These are phyloP conservation scores for Aegle marmelos DNA, from an alignment of 345 rosid species.

Conservation along the genomic window DNA sequence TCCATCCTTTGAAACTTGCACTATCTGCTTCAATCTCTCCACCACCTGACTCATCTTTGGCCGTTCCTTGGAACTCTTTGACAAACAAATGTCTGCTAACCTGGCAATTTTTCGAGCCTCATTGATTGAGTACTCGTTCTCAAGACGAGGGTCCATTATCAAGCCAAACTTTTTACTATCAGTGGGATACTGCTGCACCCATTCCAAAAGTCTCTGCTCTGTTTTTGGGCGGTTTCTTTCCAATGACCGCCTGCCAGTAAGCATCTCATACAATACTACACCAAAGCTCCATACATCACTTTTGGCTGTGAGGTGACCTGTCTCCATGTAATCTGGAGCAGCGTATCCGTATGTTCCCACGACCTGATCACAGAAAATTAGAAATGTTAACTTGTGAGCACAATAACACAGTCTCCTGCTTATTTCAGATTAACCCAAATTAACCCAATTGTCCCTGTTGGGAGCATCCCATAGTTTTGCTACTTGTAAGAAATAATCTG, in stretches of 20 bases:
- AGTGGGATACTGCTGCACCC: conserved; percentile 72
- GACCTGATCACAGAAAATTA: conserved; percentile 36
- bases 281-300: conserved; percentile 95
- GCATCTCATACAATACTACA: conserved; percentile 76
- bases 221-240: conserved; percentile 64
- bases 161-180: conserved; percentile 54
- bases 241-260: conserved; percentile 70
- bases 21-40: conserved; percentile 48
- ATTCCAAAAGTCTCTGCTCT: conserved; percentile 65
- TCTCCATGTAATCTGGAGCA: conserved; percentile 83
- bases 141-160: conserved; percentile 69
- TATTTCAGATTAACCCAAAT: background rate
- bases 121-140: conserved; percentile 42
- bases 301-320: conserved; percentile 70
- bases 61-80: conserved; percentile 60
- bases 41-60: conserved; percentile 69
- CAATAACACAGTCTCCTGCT: background rate
- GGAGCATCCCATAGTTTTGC: background rate
- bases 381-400: background rate
- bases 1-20: conserved; percentile 33
- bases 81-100: conserved; percentile 68
- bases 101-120: conserved; percentile 64
- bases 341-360: conserved; percentile 92
- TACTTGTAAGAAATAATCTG: background rate
- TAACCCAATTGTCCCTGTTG: too few species aligned